These are phyloP conservation scores for Tieghemostelium lacteum DNA, from an alignment of 78 protist genomes.

Conservation along the genomic window DNA sequence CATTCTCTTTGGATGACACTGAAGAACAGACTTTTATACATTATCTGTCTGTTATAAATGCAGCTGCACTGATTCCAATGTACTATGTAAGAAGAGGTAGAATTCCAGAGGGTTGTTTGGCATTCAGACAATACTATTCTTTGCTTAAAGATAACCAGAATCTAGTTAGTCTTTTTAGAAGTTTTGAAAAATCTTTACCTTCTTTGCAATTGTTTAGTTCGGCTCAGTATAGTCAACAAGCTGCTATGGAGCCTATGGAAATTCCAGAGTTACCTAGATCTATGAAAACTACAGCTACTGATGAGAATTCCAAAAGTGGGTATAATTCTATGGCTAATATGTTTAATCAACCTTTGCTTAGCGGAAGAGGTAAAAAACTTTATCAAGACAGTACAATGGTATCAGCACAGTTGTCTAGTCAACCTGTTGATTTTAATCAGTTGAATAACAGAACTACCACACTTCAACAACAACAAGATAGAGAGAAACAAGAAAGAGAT, in stretches of 20 bases:
- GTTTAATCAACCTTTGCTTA: slow-evolving; percentile 12
- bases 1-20: slow-evolving; percentile 2
- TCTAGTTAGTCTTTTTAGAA: not conserved
- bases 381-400: not conserved
- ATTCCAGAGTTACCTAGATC: slow-evolving; percentile 65
- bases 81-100: slow-evolving; percentile 20
- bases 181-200: slow-evolving; percentile 36
- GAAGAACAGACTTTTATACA: slow-evolving; percentile 32
- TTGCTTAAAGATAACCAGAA: not conserved
- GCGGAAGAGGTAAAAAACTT: slow-evolving; percentile 5
- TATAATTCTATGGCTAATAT: slow-evolving; percentile 4
- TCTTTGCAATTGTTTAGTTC: not conserved
- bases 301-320: not conserved
- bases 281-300: too few relatives aligned
- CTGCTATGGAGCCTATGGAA: not conserved
- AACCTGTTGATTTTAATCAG: not conserved
- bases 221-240: not conserved
- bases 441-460: slow-evolving; percentile 8
- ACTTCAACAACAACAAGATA: slow-evolving; percentile 8
- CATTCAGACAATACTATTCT: not conserved
- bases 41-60: not conserved
- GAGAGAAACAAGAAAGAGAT: not conserved
- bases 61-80: not conserved
- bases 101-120: slow-evolving; percentile 22
- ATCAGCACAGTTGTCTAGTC: slow-evolving; percentile 8